Conservation (phyloP, 306 rosid species). For the Bauhinia variegata region DNA sequence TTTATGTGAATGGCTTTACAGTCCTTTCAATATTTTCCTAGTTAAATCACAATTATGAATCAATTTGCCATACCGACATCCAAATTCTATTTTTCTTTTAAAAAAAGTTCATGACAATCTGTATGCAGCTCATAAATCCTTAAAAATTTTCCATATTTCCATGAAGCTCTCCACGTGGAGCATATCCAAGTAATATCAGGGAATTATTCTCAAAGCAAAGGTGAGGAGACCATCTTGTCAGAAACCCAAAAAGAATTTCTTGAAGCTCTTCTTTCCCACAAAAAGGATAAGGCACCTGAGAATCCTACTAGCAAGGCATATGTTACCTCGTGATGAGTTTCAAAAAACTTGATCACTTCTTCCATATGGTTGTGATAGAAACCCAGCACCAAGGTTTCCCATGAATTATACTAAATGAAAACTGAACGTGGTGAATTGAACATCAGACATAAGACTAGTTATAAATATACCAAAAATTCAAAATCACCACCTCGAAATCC, state of each 20-base stretch:
- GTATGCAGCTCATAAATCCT: neutral
- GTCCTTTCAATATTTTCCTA: neutral
- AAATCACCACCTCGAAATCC: conserved; percentile 95
- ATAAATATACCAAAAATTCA: conserved; percentile 71
- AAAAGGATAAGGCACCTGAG: conserved; percentile 6
- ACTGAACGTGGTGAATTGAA: conserved; percentile 30
- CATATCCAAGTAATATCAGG: no score
- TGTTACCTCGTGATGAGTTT: conserved; percentile 82
- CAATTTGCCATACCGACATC: conserved; percentile 1
- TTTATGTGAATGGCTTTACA: no score
- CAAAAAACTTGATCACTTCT: conserved; percentile 85
- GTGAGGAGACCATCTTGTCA: no score
- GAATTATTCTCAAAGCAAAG: no score
- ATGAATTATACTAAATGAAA: conserved; percentile 37
- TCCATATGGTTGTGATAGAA: conserved; percentile 97
- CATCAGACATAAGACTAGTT: conserved; percentile 28
- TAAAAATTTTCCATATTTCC: no score
- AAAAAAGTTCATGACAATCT: neutral
- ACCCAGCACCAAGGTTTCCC: conserved; percentile 66
- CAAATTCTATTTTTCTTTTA: neutral
- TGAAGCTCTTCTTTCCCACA: neutral
- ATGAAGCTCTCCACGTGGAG: no score
- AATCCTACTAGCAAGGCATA: conserved; percentile 26
- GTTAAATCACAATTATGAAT: neutral
- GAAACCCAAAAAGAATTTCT: neutral